Conservation (phyloP, 495 filamentous ascomycete species). For the Ramalina peruviana region DNA sequence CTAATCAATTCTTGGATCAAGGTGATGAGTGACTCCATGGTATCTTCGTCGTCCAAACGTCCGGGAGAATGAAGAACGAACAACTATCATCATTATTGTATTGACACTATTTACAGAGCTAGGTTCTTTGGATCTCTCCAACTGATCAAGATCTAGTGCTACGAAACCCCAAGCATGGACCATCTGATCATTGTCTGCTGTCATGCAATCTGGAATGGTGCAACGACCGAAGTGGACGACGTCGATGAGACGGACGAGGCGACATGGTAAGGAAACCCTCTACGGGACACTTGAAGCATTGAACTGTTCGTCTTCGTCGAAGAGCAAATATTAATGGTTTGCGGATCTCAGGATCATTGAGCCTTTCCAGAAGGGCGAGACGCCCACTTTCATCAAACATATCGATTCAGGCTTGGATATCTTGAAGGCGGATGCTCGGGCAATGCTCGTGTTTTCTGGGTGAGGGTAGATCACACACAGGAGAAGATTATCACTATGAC, state of each 20-base stretch:
- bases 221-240: slow-evolving; percentile 37
- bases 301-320: too few relatives aligned
- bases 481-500: not conserved
- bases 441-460: slow-evolving; percentile 57
- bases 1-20: too few relatives aligned
- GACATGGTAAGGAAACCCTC: not conserved
- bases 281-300: not conserved
- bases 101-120: too few relatives aligned
- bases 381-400: slow-evolving; percentile 57
- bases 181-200: slow-evolving; percentile 67
- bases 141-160: too few relatives aligned
- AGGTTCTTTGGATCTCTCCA: too few relatives aligned
- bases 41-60: too few relatives aligned
- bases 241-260: slow-evolving; percentile 51
- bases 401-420: slow-evolving; percentile 45
- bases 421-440: slow-evolving; percentile 22
- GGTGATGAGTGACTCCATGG: too few relatives aligned
- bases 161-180: not conserved
- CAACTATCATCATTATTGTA: too few relatives aligned
- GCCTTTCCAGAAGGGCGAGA: slow-evolving; percentile 58
- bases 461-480: slow-evolving; percentile 12
- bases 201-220: slow-evolving; percentile 64
- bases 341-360: slow-evolving; percentile 35
- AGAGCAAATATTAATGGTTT: not conserved
- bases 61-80: too few relatives aligned